A percentile compares a stretch with the other conserved stretches of the same genome.
These are phyloP conservation scores for Tuber aestivum DNA, from an alignment of 495 filamentous ascomycete species.

Conservation along the genomic window DNA sequence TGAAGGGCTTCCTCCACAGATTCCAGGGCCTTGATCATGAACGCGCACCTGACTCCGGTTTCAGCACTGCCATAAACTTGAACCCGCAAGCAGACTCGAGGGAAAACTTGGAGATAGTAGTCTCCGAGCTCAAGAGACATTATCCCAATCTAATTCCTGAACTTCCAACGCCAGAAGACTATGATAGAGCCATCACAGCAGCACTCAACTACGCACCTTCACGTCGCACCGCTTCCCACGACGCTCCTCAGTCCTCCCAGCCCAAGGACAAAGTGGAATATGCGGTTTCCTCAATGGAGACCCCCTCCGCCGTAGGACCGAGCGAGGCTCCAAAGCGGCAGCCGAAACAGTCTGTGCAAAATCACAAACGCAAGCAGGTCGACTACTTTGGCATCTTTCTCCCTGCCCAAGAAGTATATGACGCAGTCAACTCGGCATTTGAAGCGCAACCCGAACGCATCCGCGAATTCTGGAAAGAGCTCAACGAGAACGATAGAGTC, in stretches of 20 bases:
- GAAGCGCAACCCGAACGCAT: slow-evolving; percentile 50
- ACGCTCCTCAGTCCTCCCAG: not conserved
- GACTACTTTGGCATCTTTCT: slow-evolving; percentile 75
- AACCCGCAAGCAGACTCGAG: slow-evolving; percentile 70
- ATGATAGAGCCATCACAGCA: slow-evolving; percentile 71
- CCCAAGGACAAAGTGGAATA: not conserved
- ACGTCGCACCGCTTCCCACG: not conserved
- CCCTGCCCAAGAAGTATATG: not conserved
- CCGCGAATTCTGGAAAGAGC: slow-evolving; percentile 65
- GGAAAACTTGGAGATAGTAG: slow-evolving; percentile 75
- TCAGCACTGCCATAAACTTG: slow-evolving; percentile 78
- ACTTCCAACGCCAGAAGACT: slow-evolving; percentile 65
- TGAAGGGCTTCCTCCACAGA: slow-evolving; percentile 85
- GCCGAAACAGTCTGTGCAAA: slow-evolving; percentile 43
- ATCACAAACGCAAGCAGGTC: slow-evolving; percentile 45
- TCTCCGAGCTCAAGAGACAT: slow-evolving; percentile 59
- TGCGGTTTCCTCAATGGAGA: slow-evolving; percentile 17
- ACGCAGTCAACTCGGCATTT: slow-evolving; percentile 55
- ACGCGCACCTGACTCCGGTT: slow-evolving; percentile 62
- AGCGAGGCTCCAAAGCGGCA: slow-evolving; percentile 24
- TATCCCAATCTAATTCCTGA: slow-evolving; percentile 69
- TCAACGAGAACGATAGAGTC: slow-evolving; percentile 64
- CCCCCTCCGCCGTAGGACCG: slow-evolving; percentile 17
- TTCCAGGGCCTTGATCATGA: slow-evolving; percentile 70
- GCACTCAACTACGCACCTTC: slow-evolving; percentile 54